Percentiles rank a stretch among this genome's conserved stretches.
These are phyloP conservation scores for Gracilaria gracilis DNA, from an alignment of 23 red algal species.

Conservation along the genomic window DNA sequence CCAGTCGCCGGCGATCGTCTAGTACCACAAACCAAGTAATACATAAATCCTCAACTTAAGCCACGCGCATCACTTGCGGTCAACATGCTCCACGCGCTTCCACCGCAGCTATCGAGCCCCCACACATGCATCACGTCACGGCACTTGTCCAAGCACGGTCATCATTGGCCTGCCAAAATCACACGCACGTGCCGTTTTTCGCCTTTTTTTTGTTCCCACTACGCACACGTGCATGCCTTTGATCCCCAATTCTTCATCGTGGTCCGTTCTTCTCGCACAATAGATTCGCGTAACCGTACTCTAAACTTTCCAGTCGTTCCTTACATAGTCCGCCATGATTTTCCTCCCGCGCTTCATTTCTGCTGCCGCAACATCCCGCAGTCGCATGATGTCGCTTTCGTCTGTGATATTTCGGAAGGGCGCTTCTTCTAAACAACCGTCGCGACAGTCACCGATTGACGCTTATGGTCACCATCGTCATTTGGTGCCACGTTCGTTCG, in stretches of 20 bases:
- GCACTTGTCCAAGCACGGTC: too few relatives aligned
- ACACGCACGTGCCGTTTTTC: background rate
- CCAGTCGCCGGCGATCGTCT: constrained; percentile 48
- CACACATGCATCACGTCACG: too few relatives aligned
- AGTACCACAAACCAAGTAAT: constrained; percentile 23
- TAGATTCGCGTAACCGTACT: background rate
- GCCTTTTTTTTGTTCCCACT: background rate
- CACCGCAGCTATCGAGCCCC: too few relatives aligned
- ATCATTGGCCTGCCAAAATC: background rate
- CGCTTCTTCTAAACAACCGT: background rate
- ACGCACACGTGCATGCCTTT: background rate
- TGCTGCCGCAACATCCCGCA: background rate
- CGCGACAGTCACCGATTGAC: background rate
- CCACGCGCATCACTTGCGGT: background rate
- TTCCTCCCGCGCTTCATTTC: background rate
- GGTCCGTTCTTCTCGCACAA: background rate
- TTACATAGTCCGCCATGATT: background rate
- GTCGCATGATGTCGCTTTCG: constrained; percentile 6
- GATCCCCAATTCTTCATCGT: background rate
- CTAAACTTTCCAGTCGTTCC: background rate
- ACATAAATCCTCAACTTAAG: background rate
- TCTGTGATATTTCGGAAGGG: background rate
- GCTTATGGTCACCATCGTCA: background rate
- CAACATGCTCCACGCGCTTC: too few relatives aligned
- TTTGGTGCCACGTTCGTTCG: background rate